phyloP scores from a whole-genome alignment of 495 filamentous ascomycete genomes.

The Bacidia rubella region DNA sequence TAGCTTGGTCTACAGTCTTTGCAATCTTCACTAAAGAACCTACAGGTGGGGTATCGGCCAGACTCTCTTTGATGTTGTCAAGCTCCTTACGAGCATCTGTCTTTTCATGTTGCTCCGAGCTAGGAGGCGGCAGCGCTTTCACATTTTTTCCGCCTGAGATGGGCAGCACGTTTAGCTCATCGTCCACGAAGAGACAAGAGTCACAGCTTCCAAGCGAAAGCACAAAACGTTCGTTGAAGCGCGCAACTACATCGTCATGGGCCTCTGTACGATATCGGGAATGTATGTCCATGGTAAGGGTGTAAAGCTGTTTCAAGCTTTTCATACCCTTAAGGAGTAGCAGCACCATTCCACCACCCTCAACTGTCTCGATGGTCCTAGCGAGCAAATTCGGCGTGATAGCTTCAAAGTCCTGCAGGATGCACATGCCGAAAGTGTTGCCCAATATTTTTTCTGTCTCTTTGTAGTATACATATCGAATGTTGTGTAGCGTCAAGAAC shows the following conservation, averaged over 20 bases:
- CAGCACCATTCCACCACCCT: constrained; percentile 86
- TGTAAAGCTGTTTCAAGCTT: constrained; percentile 94
- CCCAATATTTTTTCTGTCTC: constrained; percentile 99
- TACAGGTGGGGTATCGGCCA: constrained; percentile 73
- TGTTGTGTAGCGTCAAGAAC: constrained; percentile 91
- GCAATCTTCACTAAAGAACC: constrained; percentile 73
- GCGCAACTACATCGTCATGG: constrained; percentile 83
- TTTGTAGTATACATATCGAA: constrained; percentile 99
- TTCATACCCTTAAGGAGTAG: constrained; percentile 91
- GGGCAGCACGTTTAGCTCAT: constrained; percentile 93
- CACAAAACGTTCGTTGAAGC: constrained; percentile 97
- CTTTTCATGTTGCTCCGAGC: constrained; percentile 50
- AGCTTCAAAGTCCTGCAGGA: constrained; percentile 95
- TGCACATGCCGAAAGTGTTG: constrained; percentile 98
- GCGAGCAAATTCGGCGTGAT: constrained; percentile 94
- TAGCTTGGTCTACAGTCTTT: constrained; percentile 87
- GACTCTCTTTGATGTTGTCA: constrained; percentile 71
- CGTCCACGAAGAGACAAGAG: constrained; percentile 89
- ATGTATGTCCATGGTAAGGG: constrained; percentile 95
- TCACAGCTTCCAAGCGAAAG: constrained; percentile 89
- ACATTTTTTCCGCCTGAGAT: constrained; percentile 93
- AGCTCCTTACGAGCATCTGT: constrained; percentile 61
- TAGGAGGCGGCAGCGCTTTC: constrained; percentile 61
- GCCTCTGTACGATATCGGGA: constrained; percentile 94
- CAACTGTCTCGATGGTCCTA: constrained; percentile 91